Evolutionary conservation across 164 flowering plant species (phyloP).

Genomic region (Echeveria elegans): DNA sequence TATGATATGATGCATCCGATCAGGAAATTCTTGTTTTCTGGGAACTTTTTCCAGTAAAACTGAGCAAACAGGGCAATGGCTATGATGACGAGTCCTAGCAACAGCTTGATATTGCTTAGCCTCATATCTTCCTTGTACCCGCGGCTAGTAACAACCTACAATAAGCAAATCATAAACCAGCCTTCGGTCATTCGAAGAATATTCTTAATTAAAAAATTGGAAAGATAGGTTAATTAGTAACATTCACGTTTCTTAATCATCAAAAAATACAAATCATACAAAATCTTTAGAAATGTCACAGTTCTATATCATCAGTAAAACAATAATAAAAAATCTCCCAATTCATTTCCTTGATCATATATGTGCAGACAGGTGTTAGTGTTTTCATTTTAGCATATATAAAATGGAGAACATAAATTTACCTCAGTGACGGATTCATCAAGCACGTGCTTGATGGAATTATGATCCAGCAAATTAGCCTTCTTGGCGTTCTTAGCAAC

Average conservation of each 20-base stretch:
- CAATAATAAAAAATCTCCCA: too few species aligned
- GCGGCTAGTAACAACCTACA: conserved; percentile 59
- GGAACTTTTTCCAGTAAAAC: conserved; percentile 89
- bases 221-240: too few species aligned
- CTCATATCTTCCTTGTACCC: conserved; percentile 77
- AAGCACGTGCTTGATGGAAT: conserved; percentile 79
- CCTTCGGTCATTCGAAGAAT: too few species aligned
- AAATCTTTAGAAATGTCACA: too few species aligned
- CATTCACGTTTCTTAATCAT: background rate
- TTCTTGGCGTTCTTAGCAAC: conserved; percentile 48
- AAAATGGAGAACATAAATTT: background rate
- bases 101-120: conserved; percentile 64
- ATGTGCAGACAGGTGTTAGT: too few species aligned
- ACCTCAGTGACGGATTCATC: conserved; percentile 92
- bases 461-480: conserved; percentile 74
- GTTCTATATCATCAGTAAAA: too few species aligned
- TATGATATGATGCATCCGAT: conserved; percentile 59
- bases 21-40: conserved; percentile 65
- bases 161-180: background rate
- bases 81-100: conserved; percentile 59
- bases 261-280: background rate
- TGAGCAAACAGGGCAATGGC: conserved; percentile 76
- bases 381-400: too few species aligned
- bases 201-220: too few species aligned
- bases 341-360: too few species aligned